Evolutionary conservation across 441 rosid genomes (phyloP), one percentile per base, ranked within the genome.

Genomic region (Gossypium davidsonii): DNA sequence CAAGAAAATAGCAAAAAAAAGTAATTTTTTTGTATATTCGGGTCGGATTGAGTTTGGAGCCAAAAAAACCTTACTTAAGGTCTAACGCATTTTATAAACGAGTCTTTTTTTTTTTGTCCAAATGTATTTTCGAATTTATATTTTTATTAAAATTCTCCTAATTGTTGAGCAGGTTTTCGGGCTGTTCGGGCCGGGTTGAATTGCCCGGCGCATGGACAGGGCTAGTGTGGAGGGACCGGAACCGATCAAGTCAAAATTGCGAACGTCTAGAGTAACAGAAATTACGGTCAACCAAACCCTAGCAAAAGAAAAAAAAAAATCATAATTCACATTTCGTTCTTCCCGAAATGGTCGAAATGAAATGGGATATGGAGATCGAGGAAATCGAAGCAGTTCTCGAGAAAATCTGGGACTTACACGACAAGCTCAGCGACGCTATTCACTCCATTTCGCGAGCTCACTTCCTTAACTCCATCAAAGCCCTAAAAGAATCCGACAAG

Each of bases 401-500:
- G 87, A 94, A 87, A 80, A 90, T 94, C 56, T 94, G 98, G 91
- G 98, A 91, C 82, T 83, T 94, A 7, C 98, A 91, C 84, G 96
- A 91, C 85, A 90, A 94, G 83, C 87, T 91, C 31, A 94, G 96
- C 86, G 97, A 94, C 79, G 96, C 93, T 61, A 94, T 94, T 68
- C 95, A 87, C 85, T 79, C 89, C 15, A 86, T 90, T 76, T 89
- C 97, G 12, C 85, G 96, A 1, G 51, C 89, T 69, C 97, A 94
- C 73, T 92, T 91, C 79, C 90, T 88, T 70, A 82, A 80, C 56
- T 88, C 98, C 72, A 72, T 89, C 72, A 88, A 83, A 72, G 51
- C 83, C 37, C 61, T 72, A 0, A 68, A 72, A 23, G 82, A 82
- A 25, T 75, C 87, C 59, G 85, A 83, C 70, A 83, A 79, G 78